Base-by-base conservation (phyloP, 2,329 filamentous ascomycete genomes). In the Xylaria sp. region DNA sequence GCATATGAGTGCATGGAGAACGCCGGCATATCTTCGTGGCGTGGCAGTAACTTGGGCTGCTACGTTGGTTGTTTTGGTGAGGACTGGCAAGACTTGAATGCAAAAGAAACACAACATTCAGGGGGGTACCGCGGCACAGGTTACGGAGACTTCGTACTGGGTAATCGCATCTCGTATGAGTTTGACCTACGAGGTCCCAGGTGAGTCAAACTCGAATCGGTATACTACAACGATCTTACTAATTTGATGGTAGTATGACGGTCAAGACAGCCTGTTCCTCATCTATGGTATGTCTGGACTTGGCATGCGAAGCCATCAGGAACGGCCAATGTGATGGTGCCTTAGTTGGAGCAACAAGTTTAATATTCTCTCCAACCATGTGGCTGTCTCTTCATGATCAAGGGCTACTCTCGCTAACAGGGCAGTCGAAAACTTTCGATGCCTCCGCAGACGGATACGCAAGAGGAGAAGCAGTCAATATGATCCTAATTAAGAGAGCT, bases 31-130 rank as follows among this genome's bases (percentile, higher is more conserved):
- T 12, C 19, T 7, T n/a, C 3, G 3, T 57, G 33, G 33, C n/a
- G 43, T 15, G 45, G 43, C n/a, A 57, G 25, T 4, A 42, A 49
- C 3, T n/a, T 49, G 11, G 33, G 54, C 7, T 40, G 33, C 28
- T 57, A 49, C 15, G 37, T 57, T 19, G 43, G 54, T 4, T n/a
- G 42, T 19, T 56, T 47, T 25, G 42, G 53, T n/a, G 42, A 56
- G n/a, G 53, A 56, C 11, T 56, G 42, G 53, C n/a, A 37, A 2
- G 42, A 56, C 4, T 12, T 56, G 4, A 14, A 23, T 14, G 42
- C 28, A 3, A 46, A 47, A 9, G 53, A 56, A n/a, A 21, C 53
- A 17, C 53, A 47, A 28, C 17, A 37, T 3, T 15, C 12, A 1
- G 42, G 42, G 6, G 7, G 7, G 12, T 4, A 4, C n/a, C 6